Percentiles rank a stretch among this genome's conserved stretches.
Conservation (phyloP, 805 yeast genomes). For the Ogataea dorogensis region DNA sequence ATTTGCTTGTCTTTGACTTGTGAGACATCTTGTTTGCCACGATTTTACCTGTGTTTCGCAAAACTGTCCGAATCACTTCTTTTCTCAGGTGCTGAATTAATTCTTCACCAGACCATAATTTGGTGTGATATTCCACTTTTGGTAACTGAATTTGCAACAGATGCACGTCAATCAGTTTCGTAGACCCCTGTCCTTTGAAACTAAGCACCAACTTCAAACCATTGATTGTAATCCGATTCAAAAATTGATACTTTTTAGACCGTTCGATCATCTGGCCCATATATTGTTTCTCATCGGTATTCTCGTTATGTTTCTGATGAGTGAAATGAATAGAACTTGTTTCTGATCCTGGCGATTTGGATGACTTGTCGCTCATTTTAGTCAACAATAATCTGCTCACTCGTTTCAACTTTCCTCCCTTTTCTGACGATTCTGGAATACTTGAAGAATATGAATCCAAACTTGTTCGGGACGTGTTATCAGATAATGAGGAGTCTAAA, state of each 20-base stretch:
- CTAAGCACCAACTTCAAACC: slow-evolving; percentile 53
- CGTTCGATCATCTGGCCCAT: slow-evolving; percentile 42
- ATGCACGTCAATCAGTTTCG: slow-evolving; percentile 72
- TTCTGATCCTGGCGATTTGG: slow-evolving; percentile 1
- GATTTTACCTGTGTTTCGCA: slow-evolving; percentile 72
- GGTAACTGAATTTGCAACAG: slow-evolving; percentile 69
- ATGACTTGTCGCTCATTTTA: slow-evolving; percentile 1
- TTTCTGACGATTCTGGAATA: not conserved
- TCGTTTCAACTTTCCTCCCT: slow-evolving; percentile 8
- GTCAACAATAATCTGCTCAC: slow-evolving; percentile 12
- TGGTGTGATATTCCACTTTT: slow-evolving; percentile 52
- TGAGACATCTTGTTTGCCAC: slow-evolving; percentile 65
- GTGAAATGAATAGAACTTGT: slow-evolving; percentile 9
- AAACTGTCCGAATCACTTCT: slow-evolving; percentile 51
- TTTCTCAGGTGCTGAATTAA: slow-evolving; percentile 60
- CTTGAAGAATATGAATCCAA: slow-evolving; percentile 7
- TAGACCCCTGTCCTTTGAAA: slow-evolving; percentile 72
- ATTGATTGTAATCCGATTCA: slow-evolving; percentile 33
- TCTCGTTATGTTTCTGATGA: slow-evolving; percentile 2
- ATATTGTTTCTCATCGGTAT: slow-evolving; percentile 32
- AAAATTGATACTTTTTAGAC: slow-evolving; percentile 41
- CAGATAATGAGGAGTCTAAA: slow-evolving; percentile 5
- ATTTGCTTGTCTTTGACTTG: slow-evolving; percentile 1
- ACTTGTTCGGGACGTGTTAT: slow-evolving; percentile 14
- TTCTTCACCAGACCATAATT: slow-evolving; percentile 73